Base-by-base conservation (phyloP, 192 early-diverging fungal species). In the Geranomyces variabilis region DNA sequence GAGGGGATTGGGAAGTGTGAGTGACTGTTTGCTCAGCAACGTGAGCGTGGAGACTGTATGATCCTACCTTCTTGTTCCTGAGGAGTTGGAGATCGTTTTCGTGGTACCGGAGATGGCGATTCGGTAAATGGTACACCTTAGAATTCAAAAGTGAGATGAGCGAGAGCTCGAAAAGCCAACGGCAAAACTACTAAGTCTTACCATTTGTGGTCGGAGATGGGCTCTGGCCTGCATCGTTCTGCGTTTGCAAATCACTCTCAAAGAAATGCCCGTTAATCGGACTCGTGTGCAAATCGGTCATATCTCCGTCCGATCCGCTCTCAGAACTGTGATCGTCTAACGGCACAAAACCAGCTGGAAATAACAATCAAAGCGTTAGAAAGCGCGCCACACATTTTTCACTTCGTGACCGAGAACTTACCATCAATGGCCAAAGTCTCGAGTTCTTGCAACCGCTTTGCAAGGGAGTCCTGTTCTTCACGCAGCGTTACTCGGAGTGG, bases 361-460 rank as follows among this genome's bases (percentile, higher is more conserved):
- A 41, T 10, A 41, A 41, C 36, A 41, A 7, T 41, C 36, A 41
- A 41, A 41, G 10, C 3, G 36, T 41, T 15, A 53, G 51, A 53
- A 9, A 17, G n/a, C 51, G 51, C 15, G 3, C 24, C 19, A 10
- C 10, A 47, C 19, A 47, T 47, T n/a, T 15, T 53, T 24, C 51
- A 53, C 4, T 4, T 53, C 15, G 7, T 7, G 19, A 6, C 7
- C n/a, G 7, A 53, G 15, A 31, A 60, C 58, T 19, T 8, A 60
- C 58, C 58, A 60, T 60, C 29, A 29, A 28, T 60, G 41, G 63
- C 63, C 14, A 64, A 17, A 1, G 8, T 21, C n/a, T 19, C 41
- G 14, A 70, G 57, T 13, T 72, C 70, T 12, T 61, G 24, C 12
- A 72, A 47, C 7, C 70, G 70, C 47, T 72, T 51, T 5, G 44